Conservation (phyloP, 169 alveolate species). For the Hepatocystis sp. region DNA sequence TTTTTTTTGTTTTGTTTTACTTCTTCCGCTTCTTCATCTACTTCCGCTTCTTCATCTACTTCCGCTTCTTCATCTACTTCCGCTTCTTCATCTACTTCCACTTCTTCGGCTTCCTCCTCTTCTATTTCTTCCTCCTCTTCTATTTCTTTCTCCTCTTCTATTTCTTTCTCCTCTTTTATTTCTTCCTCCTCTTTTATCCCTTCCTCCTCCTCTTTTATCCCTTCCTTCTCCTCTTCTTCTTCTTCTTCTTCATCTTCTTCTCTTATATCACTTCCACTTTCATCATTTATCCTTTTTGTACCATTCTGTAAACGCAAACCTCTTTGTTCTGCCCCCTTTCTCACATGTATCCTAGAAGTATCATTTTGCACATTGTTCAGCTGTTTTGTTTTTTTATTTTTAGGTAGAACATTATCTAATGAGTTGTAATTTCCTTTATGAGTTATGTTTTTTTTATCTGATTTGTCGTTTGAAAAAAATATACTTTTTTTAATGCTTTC, state of each 20-base stretch:
- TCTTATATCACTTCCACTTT: slow-evolving; percentile 1
- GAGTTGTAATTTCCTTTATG: too few species aligned
- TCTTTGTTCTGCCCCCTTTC: background rate
- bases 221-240: background rate
- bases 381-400: too few species aligned
- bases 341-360: too few species aligned
- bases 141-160: background rate
- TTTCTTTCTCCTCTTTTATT: background rate
- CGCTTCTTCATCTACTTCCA: background rate
- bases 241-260: slow-evolving; percentile 8
- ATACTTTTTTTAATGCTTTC: slow-evolving; percentile 41
- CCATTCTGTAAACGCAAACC: background rate
- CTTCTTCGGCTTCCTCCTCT: background rate
- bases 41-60: slow-evolving; percentile 10
- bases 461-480: slow-evolving; percentile 11
- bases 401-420: too few species aligned
- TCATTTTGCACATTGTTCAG: background rate
- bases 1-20: background rate
- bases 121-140: background rate
- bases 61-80: slow-evolving; percentile 3
- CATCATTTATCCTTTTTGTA: background rate
- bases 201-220: background rate
- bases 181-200: background rate
- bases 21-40: background rate
- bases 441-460: too few species aligned